Base-by-base conservation (phyloP, 1,284 basidiomycete species). In the Trichosporon ovoides region DNA sequence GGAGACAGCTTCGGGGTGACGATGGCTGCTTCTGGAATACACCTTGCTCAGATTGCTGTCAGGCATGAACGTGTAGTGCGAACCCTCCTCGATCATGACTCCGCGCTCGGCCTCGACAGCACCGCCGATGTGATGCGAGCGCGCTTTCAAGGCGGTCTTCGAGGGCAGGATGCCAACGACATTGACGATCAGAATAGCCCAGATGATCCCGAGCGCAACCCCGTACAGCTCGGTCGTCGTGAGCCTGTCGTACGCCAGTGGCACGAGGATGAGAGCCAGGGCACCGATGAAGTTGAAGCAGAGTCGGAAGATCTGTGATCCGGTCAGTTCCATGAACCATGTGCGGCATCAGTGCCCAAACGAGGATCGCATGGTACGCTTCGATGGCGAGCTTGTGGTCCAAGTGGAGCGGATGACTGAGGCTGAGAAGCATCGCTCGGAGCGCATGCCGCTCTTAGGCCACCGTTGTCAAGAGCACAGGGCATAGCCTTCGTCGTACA, bases 191-290 rank as follows among this genome's bases (percentile, higher is more conserved):
- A 72, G 52, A 3, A 68, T 54, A 18, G 60, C 46, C 64, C 66
- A 68, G 1, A 61, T 66, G 36, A 70, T 60, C 1, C 49, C 68
- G 9, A 67, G 62, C 1, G 60, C 63, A 3, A 67, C 61, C 28
- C 50, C 68, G 34, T 70, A 46, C 46, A 66, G 56, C 18, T 55
- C 56, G 19, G 57, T 63, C 14, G 64, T 59, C 18, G 56, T 14
- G 16, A 69, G 51, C 10, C 52, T 14, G 2, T 63, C 46, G 3
- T 52, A 31, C 2, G 57, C 52, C 19, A 72, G 59, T 5, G 70
- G 68, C 48, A 65, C 57, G 48, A 70, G 61, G 38, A 69, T 66
- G 52, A 72, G 63, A 10, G 63, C 58, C 10, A 70, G 52, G 7
- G 64, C 56, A 3, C 53, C 65, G 7, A 43, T 18, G 19, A 68